These are phyloP conservation scores for Dysphania ambrosioides DNA, from an alignment of 148 eudicot species.

Conservation along the genomic window DNA sequence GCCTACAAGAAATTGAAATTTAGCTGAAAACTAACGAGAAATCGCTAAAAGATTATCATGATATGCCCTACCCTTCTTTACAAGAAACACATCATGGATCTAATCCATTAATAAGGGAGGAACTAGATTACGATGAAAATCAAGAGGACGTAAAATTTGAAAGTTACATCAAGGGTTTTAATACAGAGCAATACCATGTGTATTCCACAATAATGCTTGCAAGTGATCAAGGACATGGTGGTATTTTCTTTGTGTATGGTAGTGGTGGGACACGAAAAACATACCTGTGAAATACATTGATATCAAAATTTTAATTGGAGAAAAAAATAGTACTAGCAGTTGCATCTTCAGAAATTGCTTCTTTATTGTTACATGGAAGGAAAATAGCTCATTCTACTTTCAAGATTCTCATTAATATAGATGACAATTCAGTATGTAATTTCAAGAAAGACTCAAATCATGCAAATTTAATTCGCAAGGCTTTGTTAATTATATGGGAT, in stretches of 20 bases:
- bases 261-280: too few species aligned
- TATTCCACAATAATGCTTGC: not conserved
- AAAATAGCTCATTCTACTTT: too few species aligned
- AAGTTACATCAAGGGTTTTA: too few species aligned
- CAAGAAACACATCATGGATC: too few species aligned
- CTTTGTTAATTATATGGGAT: slow-evolving; percentile 11
- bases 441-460: not conserved
- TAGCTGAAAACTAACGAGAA: not conserved
- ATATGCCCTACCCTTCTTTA: not conserved
- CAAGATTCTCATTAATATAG: not conserved
- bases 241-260: not conserved
- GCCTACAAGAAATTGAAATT: not conserved
- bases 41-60: not conserved
- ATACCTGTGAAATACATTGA: too few species aligned
- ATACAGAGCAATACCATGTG: not conserved
- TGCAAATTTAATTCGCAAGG: not conserved
- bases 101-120: not conserved
- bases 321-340: slow-evolving; percentile 1
- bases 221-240: not conserved
- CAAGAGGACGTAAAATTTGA: not conserved
- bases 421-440: not conserved
- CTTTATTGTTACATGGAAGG: not conserved
- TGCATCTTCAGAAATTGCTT: slow-evolving; percentile 5
- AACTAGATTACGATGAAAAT: not conserved
- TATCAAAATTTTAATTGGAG: not conserved